Percentiles rank a stretch among this genome's conserved stretches.
phyloP scores from a whole-genome alignment of 495 filamentous ascomycete species.

The Trichoderma asperelloides region DNA sequence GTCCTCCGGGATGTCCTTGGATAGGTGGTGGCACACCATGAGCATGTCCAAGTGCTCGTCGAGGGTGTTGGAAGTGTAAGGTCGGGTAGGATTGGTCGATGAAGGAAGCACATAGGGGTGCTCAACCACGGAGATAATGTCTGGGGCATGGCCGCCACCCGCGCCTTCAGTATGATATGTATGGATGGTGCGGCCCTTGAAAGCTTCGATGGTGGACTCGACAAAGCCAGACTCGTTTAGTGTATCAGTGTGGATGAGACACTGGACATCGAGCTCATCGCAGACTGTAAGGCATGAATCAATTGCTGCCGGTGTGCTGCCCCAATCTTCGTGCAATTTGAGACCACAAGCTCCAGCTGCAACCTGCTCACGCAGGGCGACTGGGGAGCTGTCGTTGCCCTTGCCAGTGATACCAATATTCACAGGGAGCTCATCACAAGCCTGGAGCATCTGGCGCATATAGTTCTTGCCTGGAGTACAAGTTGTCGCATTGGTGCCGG shows the following conservation, averaged over 20 bases:
- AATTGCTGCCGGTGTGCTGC: constrained; percentile 84
- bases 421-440: constrained; percentile 74
- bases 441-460: constrained; percentile 89
- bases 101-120: constrained; percentile 87
- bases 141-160: constrained; percentile 90
- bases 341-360: constrained; percentile 79
- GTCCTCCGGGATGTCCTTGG: constrained; percentile 88
- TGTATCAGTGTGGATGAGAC: constrained; percentile 95
- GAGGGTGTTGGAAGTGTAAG: constrained; percentile 86
- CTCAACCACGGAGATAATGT: constrained; percentile 93
- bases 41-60: constrained; percentile 98
- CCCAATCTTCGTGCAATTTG: constrained; percentile 98
- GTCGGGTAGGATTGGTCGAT: constrained; percentile 88
- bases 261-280: constrained; percentile 87
- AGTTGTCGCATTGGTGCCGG: constrained; percentile 91
- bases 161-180: constrained; percentile 98
- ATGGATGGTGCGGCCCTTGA: constrained; percentile 88
- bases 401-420: constrained; percentile 95
- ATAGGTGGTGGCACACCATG: constrained; percentile 96
- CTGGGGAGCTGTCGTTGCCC: constrained; percentile 75
- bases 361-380: constrained; percentile 72
- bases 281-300: constrained; percentile 82
- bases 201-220: constrained; percentile 79
- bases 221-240: constrained; percentile 97
- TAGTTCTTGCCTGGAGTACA: constrained; percentile 83